A percentile compares a stretch with the other conserved stretches of the same genome.
phyloP scores from a whole-genome alignment of 805 yeast genomes.

The Isabelozyma heimii region DNA sequence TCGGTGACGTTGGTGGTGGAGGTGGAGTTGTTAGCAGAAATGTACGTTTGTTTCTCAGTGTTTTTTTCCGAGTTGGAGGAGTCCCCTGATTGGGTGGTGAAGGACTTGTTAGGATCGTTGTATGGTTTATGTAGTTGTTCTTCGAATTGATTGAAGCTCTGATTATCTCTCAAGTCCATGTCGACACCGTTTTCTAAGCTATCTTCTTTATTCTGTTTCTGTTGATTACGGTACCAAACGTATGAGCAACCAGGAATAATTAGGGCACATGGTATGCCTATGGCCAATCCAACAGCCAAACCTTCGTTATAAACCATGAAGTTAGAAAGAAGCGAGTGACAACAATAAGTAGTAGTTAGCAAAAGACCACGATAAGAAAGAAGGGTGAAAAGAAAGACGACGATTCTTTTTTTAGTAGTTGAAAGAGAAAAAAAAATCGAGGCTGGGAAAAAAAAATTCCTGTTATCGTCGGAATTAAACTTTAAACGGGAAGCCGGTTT shows the following conservation, averaged over 20 bases:
- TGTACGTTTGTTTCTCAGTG: not conserved
- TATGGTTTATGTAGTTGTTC: conserved; percentile 32
- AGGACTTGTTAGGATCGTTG: conserved; percentile 9
- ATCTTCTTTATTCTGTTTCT: conserved; percentile 33
- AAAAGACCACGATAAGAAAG: no score
- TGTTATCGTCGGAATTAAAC: no score
- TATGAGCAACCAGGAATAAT: conserved; percentile 19
- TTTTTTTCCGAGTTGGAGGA: not conserved
- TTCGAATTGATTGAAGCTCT: conserved; percentile 32
- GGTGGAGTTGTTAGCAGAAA: not conserved
- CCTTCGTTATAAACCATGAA: conserved; percentile 16
- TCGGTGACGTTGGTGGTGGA: conserved; percentile 1
- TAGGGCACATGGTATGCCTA: conserved; percentile 37
- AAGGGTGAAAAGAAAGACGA: no score
- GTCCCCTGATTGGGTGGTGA: conserved; percentile 3
- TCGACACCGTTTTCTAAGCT: conserved; percentile 23
- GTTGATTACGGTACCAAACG: conserved; percentile 29
- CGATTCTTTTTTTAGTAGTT: no score
- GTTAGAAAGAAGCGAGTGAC: not conserved
- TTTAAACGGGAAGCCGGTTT: no score
- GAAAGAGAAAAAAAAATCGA: no score
- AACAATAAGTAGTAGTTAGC: no score
- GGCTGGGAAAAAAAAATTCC: no score
- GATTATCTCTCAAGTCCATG: conserved; percentile 35
- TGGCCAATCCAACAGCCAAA: conserved; percentile 41